Base-by-base conservation (phyloP, 495 filamentous ascomycete species). In the Durotheca rogersii region DNA sequence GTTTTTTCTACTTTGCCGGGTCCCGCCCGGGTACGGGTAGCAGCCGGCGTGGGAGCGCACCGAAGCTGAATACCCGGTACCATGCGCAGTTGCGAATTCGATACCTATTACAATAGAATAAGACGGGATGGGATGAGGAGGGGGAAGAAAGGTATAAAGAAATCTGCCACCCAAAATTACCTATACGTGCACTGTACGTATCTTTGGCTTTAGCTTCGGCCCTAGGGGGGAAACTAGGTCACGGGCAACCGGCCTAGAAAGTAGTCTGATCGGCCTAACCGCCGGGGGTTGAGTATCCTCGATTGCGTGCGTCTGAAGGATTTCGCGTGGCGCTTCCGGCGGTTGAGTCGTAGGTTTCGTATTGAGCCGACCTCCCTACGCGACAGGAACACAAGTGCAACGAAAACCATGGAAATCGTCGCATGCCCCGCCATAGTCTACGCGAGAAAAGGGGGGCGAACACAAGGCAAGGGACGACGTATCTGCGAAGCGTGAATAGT, bases 21-120 rank as follows among this genome's bases (percentile, higher is more conserved):
- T 4, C 9, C 23, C 23, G 23, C 23, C 23, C 9, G 9, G 4
- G 4, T 27, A 9, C 23, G 9, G 23, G 4, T 27, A 38, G 37
- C n/a, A 4, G 2, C 20, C 2, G 20, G 16, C 10, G 20, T 40
- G 2, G 18, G 23, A 21, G 18, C 17, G 17, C 43, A 12, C 32
- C 15, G 47, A 36, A n/a, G n/a, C n/a, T n/a, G n/a, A n/a, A n/a
- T n/a, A n/a, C n/a, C n/a, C n/a, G 41, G 35, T 41, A 45, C 48
- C 48, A 53, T 48, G 44, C 42, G 27, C 41, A 17, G 47, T 49
- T 42, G 48, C 43, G 39, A 25, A 32, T 44, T 42, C n/a, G 14
- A 10, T 14, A 47, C 37, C 32, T 7, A 10, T 42, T 32, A 49
- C n/a, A n/a, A n/a, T n/a, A n/a, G n/a, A n/a, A n/a, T n/a, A n/a